Conservation (phyloP, 164 flowering plant species). For the Buxus sempervirens region DNA sequence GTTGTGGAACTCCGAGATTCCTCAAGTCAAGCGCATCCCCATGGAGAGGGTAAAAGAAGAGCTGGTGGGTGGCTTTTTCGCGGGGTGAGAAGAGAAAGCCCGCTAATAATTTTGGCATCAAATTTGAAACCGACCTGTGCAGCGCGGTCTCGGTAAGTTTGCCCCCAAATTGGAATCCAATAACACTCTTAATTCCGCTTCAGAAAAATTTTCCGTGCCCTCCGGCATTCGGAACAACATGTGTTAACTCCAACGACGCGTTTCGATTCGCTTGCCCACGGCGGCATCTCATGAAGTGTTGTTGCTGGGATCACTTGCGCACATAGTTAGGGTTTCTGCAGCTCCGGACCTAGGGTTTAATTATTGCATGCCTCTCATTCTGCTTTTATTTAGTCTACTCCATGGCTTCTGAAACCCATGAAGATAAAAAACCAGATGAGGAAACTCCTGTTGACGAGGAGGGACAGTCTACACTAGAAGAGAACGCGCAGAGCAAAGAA, state of each 20-base stretch:
- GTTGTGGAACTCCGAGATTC: too few relatives aligned
- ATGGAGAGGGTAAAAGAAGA: not conserved
- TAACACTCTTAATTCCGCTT: not conserved
- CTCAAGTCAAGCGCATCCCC: not conserved
- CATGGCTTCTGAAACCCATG: conserved; percentile 34
- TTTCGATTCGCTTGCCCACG: not conserved
- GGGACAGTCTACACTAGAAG: conserved; percentile 19
- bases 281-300: not conserved
- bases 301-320: not conserved
- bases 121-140: conserved; percentile 15
- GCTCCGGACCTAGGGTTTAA: not conserved
- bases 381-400: not conserved
- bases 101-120: conserved; percentile 8
- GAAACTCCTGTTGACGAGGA: conserved; percentile 10
- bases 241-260: not conserved
- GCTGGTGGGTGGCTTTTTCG: not conserved
- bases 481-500: conserved; percentile 9
- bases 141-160: conserved; percentile 9
- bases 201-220: not conserved
- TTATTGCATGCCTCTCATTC: too few relatives aligned
- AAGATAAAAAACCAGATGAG: conserved; percentile 21
- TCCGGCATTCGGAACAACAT: not conserved
- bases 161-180: not conserved
- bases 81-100: not conserved
- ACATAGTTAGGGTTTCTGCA: not conserved